Base-by-base conservation (phyloP, 345 rosid species). In the Acer yangbiense region DNA sequence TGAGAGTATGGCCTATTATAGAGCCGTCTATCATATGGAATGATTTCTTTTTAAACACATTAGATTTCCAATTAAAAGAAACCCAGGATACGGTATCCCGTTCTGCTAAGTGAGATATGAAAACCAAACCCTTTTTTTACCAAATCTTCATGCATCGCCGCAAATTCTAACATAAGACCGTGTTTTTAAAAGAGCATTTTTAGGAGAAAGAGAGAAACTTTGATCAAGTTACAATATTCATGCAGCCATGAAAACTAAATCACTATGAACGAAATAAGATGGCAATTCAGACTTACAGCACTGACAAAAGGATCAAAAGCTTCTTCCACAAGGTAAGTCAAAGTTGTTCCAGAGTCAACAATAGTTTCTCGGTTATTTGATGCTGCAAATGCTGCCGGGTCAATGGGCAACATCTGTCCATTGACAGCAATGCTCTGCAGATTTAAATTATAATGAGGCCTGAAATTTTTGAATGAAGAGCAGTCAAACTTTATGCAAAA, bases 321-420 rank as follows among this genome's bases (percentile, higher is more conserved):
- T 74, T 89, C 94, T 84, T 89, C 92, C 71, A 94, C 93, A 54
- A 97, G 89, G 80, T 97, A 97, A 10, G 98, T 92, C 87, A 97
- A 89, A 80, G 99, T 97, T 83, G 99, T 97, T 83, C 99, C 99
- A 0, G 98, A 88, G 85, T 97, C 99, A 76, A 97, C 80, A 77
- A 97, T 97, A 46, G 99, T 97, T 62, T 97, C 99, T 62, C 89
- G 89, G 78, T 81, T 90, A 81, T 78, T 88, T 54, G 96, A 85
- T 75, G 97, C 85, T 73, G 82, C 82, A 79, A 97, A 94, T 57
- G 84, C 93, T 18, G 90, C 80, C 52, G 90, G 88, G 80, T 89
- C 87, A 61, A 97, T 90, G 58, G 89, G 82, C 65, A 97, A 86
- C 65, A 81, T 79, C 82, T 90, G 92, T 50, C 97, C 97, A 67